Base-by-base conservation (phyloP, 768 basidiomycete species). In the Lyophyllum semitale region DNA sequence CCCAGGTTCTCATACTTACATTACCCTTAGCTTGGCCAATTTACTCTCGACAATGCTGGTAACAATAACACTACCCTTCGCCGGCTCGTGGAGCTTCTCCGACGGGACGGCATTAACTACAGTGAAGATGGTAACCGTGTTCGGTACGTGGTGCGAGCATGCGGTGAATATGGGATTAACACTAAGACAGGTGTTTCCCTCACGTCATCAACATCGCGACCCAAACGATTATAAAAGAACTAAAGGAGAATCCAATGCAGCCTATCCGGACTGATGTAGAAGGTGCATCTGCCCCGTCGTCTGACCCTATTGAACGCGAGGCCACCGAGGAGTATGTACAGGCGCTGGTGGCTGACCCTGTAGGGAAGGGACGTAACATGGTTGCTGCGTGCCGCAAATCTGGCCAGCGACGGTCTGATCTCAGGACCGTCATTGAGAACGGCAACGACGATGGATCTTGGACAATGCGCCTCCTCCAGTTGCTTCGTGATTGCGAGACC, bases 21-120 rank as follows among this genome's bases (percentile, higher is more conserved):
- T 15, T 3, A 35, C 13, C 18, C 18, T 6, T 22, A 40, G 38
- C 38, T 40, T 40, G 38, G 38, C 38, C 38, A 53, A 40, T 59
- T 71, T 26, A 74, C 71, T 1, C 56, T 73, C 3, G 72, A 74
- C 53, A 77, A 74, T 61, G 72, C 73, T 2, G 67, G 66, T 9
- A 74, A 71, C 43, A 68, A 67, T 50, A 59, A 68, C 27, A 71
- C 73, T 1, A 61, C 66, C 35, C 67, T 75, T 65, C 59, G 57
- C 18, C 58, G 48, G 32, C 54, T 72, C 4, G 62, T 45, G 20
- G 2, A 41, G 2, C 33, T 62, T 15, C 49, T 66, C 32, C 43
- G 35, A n/a, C 25, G 1, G 6, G 44, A 41, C 1, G 41, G 40
- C 0, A 54, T 65, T 4, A 22, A 42, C 11, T 68, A 66, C 45